A percentile compares a stretch with the other conserved stretches of the same genome.
phyloP scores from a whole-genome alignment of 2,329 filamentous ascomycete genomes.

The Xenosphaeropsis pyriputrescens region DNA sequence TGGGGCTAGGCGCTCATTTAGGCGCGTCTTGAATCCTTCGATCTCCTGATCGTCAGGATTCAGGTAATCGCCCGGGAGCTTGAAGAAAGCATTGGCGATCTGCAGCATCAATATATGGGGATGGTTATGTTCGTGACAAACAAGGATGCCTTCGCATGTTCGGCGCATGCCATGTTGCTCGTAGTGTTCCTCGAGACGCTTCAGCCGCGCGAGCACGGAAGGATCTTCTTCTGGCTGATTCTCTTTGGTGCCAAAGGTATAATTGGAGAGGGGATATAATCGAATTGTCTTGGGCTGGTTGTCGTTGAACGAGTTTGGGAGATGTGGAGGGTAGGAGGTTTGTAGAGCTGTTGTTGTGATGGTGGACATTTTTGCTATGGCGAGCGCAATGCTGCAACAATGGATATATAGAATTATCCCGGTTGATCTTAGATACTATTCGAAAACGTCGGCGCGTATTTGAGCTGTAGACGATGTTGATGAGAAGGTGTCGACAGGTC shows the following conservation, averaged over 20 bases:
- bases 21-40: conserved; percentile 80
- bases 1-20: conserved; percentile 88
- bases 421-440: no score
- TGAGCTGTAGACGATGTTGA: no score
- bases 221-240: conserved; percentile 96
- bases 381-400: no score
- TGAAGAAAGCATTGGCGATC: conserved; percentile 99
- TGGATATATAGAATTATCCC: no score
- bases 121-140: conserved; percentile 98
- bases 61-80: conserved; percentile 92
- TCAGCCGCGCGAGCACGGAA: conserved; percentile 81
- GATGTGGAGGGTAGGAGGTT: conserved; percentile 63
- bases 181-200: conserved; percentile 94
- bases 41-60: conserved; percentile 81
- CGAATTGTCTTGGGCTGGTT: conserved; percentile 84
- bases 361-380: conserved; percentile 53
- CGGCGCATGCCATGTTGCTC: conserved; percentile 85
- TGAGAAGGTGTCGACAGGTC: neutral
- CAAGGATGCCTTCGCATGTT: conserved; percentile 90
- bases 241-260: conserved; percentile 97
- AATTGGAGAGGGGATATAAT: conserved; percentile 91
- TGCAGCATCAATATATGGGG: conserved; percentile 98
- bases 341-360: conserved; percentile 64
- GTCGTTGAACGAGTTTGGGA: conserved; percentile 72
- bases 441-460: no score